These are phyloP conservation scores for Candida krabiensis DNA, from an alignment of 805 yeast species.

Conservation along the genomic window DNA sequence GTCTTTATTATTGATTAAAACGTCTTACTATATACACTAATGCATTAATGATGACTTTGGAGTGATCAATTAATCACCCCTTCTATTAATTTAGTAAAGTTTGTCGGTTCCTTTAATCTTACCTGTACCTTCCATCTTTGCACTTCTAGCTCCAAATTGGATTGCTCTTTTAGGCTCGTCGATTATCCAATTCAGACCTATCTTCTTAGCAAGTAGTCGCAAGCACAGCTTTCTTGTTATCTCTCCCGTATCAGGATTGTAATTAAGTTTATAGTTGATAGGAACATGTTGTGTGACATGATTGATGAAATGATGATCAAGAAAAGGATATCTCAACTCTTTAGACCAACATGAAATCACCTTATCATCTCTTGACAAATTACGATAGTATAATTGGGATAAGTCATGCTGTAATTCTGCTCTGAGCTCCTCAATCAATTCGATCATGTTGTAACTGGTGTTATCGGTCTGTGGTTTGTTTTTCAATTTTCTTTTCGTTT, in stretches of 20 bases:
- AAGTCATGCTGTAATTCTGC: conserved; percentile 71
- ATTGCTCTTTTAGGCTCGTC: conserved; percentile 89
- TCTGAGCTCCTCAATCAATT: conserved; percentile 42
- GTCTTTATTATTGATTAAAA: conserved; percentile 18
- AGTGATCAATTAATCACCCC: no score
- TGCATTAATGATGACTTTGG: no score
- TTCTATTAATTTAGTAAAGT: conserved; percentile 4
- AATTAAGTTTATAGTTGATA: conserved; percentile 43
- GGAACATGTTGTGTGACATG: conserved; percentile 49
- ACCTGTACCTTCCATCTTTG: conserved; percentile 87
- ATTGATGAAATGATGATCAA: conserved; percentile 61
- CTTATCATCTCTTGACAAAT: conserved; percentile 89
- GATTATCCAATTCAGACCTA: conserved; percentile 49
- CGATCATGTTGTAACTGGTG: conserved; percentile 11
- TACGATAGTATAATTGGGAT: conserved; percentile 70
- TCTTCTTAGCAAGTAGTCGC: conserved; percentile 55
- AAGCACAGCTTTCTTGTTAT: conserved; percentile 52
- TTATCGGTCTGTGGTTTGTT: conserved; percentile 21
- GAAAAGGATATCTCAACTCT: conserved; percentile 85
- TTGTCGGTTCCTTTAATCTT: conserved; percentile 75
- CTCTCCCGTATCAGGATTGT: conserved; percentile 35
- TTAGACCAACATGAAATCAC: conserved; percentile 85
- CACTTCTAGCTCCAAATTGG: conserved; percentile 94
- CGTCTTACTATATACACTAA: no score
- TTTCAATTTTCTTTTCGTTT: conserved; percentile 21